A percentile compares a stretch with the other conserved stretches of the same genome.
These are phyloP conservation scores for Lanzia echinophila DNA, from an alignment of 2,329 filamentous ascomycete species.

Conservation along the genomic window DNA sequence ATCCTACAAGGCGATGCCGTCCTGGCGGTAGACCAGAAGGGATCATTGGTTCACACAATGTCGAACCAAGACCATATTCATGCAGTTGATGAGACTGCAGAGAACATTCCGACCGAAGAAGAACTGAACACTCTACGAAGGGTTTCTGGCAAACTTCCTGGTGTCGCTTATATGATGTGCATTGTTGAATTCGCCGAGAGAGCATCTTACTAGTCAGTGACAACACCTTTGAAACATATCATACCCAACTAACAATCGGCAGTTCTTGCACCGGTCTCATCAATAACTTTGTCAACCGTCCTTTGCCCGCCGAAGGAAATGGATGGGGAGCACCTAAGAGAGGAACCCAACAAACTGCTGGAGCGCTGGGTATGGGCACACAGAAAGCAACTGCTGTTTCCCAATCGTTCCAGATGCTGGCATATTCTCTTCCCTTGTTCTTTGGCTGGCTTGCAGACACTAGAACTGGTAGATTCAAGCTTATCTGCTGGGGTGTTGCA, in stretches of 20 bases:
- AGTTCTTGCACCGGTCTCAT: constrained; percentile 7
- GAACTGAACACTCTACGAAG: constrained; percentile 55
- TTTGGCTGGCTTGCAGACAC: constrained; percentile 55
- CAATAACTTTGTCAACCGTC: constrained; percentile 55
- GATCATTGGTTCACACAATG: constrained; percentile 13
- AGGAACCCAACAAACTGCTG: constrained; percentile 34
- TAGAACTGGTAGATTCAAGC: constrained; percentile 58
- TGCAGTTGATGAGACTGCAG: constrained; percentile 6
- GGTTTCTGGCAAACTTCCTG: constrained; percentile 58
- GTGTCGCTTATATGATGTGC: constrained; percentile 61
- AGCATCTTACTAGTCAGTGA: constrained; percentile 71
- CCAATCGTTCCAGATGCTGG: constrained; percentile 46
- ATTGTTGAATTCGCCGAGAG: constrained; percentile 71
- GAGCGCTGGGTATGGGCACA: constrained; percentile 53
- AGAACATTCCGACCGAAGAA: constrained; percentile 43
- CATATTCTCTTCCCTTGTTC: constrained; percentile 41
- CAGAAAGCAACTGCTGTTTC: constrained; percentile 45
- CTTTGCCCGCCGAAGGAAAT: constrained; percentile 43
- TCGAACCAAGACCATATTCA: neutral
- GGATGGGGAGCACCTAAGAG: constrained; percentile 34
- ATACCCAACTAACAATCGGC: neutral
- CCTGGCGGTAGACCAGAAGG: constrained; percentile 15
- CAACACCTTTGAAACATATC: constrained; percentile 28
- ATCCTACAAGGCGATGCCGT: constrained; percentile 11
- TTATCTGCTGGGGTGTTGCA: constrained; percentile 42